These are phyloP conservation scores for Hygrophoropsis aurantiaca DNA, from an alignment of 768 basidiomycete genomes.

Conservation along the genomic window DNA sequence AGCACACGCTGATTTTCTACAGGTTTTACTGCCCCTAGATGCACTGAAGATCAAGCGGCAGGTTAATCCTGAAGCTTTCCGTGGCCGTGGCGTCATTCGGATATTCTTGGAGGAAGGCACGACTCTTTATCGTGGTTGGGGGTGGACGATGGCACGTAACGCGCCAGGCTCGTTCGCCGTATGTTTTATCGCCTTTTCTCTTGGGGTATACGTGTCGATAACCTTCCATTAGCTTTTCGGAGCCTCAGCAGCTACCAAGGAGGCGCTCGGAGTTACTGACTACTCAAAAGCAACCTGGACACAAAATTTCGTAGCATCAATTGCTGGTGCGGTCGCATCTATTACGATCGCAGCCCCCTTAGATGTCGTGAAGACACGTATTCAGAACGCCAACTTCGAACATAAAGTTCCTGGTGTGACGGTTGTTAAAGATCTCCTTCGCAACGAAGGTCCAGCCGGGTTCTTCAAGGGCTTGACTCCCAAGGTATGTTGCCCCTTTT, in stretches of 20 bases:
- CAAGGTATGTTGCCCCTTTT: slow-evolving; percentile 56
- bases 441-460: slow-evolving; percentile 78
- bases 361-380: slow-evolving; percentile 94
- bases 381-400: slow-evolving; percentile 98
- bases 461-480: slow-evolving; percentile 98
- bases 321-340: slow-evolving; percentile 91
- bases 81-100: slow-evolving; percentile 85
- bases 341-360: slow-evolving; percentile 96
- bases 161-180: slow-evolving; percentile 96
- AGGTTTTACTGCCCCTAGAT: slow-evolving; percentile 94
- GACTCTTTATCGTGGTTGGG: slow-evolving; percentile 94
- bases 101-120: slow-evolving; percentile 92
- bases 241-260: slow-evolving; percentile 92
- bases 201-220: background rate
- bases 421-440: slow-evolving; percentile 82
- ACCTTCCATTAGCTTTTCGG: slow-evolving; percentile 76
- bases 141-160: slow-evolving; percentile 98
- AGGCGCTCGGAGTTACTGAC: slow-evolving; percentile 83
- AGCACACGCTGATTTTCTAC: background rate
- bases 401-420: slow-evolving; percentile 75
- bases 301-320: slow-evolving; percentile 95
- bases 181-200: slow-evolving; percentile 27
- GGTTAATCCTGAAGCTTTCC: slow-evolving; percentile 97
- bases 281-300: slow-evolving; percentile 95
- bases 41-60: slow-evolving; percentile 98